Evolutionary conservation across 768 basidiomycete species (phyloP).

Genomic region (Tubosaeta sp.): DNA sequence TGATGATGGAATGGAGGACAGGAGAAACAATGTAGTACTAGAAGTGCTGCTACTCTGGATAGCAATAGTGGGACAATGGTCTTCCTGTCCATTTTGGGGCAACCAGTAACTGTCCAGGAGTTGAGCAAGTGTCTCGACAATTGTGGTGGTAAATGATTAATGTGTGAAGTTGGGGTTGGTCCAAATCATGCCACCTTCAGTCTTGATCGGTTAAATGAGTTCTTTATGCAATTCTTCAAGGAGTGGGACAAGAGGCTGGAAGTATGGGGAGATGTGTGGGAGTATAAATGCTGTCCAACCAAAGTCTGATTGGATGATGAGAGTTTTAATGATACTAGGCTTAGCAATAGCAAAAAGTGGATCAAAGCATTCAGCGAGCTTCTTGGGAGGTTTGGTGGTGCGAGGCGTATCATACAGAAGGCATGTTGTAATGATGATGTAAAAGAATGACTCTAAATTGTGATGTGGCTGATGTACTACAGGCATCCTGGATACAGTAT

Average conservation of each 20-base stretch:
- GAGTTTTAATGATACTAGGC: neutral
- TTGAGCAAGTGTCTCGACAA: no score
- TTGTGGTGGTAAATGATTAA: no score
- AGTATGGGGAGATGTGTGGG: neutral
- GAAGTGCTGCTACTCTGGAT: no score
- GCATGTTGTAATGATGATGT: slow-evolving; percentile 4
- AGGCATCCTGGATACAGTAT: neutral
- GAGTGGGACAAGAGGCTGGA: neutral
- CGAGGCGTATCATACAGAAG: slow-evolving; percentile 3
- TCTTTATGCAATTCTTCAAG: neutral
- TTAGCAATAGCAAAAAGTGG: neutral
- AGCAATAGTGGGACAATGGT: no score
- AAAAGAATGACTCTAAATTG: slow-evolving; percentile 10
- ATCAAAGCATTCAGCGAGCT: slow-evolving; percentile 2
- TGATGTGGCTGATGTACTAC: neutral
- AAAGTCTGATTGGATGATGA: neutral
- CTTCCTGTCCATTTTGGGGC: no score
- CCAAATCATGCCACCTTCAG: neutral
- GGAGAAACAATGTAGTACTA: no score
- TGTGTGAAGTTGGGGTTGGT: no score
- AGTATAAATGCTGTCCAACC: neutral
- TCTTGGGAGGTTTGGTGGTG: neutral
- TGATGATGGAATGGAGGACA: no score
- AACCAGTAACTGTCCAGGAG: no score
- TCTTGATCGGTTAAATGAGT: neutral